phyloP scores from a whole-genome alignment of 2,329 filamentous ascomycete species.

The Aspergillus sp. region DNA sequence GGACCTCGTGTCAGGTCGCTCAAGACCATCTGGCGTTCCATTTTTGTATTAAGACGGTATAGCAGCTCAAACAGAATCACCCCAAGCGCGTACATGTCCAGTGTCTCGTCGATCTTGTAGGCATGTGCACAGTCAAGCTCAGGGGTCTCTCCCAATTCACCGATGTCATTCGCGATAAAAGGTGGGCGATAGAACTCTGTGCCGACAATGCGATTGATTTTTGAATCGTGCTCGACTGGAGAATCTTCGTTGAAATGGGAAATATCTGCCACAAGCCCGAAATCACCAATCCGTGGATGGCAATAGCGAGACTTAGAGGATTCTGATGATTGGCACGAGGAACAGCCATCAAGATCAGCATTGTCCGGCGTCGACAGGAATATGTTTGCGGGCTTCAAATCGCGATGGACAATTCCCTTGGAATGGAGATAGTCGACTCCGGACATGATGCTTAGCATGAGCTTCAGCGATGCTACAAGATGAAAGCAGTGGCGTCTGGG shows the following conservation, averaged over 20 bases:
- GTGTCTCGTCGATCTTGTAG: conserved; percentile 47
- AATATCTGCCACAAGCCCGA: conserved; percentile 62
- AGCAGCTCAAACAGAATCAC: conserved; percentile 64
- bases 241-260: conserved; percentile 38
- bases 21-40: conserved; percentile 47
- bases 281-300: conserved; percentile 65
- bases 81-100: conserved; percentile 63
- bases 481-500: conserved; percentile 61
- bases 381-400: conserved; percentile 68
- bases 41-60: conserved; percentile 52
- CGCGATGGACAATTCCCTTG: conserved; percentile 62
- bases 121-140: not conserved
- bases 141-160: not conserved
- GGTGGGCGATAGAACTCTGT: conserved; percentile 63
- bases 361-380: conserved; percentile 57
- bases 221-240: conserved; percentile 18
- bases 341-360: conserved; percentile 48
- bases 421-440: conserved; percentile 65
- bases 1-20: conserved; percentile 36
- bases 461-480: conserved; percentile 53
- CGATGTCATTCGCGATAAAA: conserved; percentile 2
- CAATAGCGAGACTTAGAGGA: conserved; percentile 41
- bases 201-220: conserved; percentile 50
- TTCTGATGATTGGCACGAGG: conserved; percentile 39
- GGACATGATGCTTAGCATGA: conserved; percentile 60